phyloP scores from a whole-genome alignment of 164 flowering plant species.

The Chimonanthus salicifolius region DNA sequence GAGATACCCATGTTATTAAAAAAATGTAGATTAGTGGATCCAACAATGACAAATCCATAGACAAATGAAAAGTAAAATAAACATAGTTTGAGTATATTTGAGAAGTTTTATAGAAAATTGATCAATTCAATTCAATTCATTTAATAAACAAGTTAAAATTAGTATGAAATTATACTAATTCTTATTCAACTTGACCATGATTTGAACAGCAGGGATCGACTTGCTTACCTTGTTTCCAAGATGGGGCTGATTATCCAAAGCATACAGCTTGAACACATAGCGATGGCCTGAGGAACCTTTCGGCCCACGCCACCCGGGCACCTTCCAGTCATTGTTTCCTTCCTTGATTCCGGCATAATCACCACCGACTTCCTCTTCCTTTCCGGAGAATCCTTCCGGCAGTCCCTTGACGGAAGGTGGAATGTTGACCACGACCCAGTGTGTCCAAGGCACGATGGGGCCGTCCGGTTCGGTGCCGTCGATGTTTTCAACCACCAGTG shows the following conservation, averaged over 20 bases:
- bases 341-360: conserved; percentile 56
- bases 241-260: conserved; percentile 52
- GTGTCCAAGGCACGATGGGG: conserved; percentile 64
- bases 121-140: no score
- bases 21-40: no score
- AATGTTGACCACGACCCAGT: conserved; percentile 74
- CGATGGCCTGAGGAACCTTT: conserved; percentile 50
- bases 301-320: conserved; percentile 75
- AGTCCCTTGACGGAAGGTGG: conserved; percentile 62
- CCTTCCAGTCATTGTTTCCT: conserved; percentile 64
- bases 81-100: no score
- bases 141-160: no score
- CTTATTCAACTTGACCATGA: no score
- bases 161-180: no score
- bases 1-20: no score
- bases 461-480: conserved; percentile 62
- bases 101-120: no score
- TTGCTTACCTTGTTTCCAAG: conserved; percentile 67
- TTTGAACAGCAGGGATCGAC: not conserved
- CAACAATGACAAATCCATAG: no score
- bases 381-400: conserved; percentile 77
- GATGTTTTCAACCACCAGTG: conserved; percentile 65
- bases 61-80: no score
- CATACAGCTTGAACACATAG: conserved; percentile 67
- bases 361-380: conserved; percentile 47